Evolutionary conservation across 2,329 filamentous ascomycete species (phyloP), one percentile per base, ranked within the genome.

Genomic region (Alternaria angustiovoidea): DNA sequence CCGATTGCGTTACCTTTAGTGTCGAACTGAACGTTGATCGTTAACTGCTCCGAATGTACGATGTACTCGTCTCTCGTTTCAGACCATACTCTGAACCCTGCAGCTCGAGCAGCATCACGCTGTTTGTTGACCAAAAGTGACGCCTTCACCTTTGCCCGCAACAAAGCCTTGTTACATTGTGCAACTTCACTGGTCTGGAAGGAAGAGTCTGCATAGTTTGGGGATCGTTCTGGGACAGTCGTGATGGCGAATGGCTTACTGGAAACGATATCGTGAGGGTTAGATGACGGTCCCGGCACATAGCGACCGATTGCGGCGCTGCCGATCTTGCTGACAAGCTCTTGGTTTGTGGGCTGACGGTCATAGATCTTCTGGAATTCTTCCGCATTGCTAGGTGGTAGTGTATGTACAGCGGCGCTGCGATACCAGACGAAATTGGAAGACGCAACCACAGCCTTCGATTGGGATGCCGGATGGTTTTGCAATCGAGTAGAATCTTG

Each of bases 401-500:
- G 30, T n/a, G 64, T 71, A n/a, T 73, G 69, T 1, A 64, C 16
- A 8, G 51, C 63, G 3, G 60, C 61, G 41, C 56, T 57, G 16
- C 64, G 62, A 20, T 67, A 73, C 9, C 47, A 59, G 48, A 32
- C 41, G 22, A n/a, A 5, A 12, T 6, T 7, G 30, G 36, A 16
- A 26, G 34, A 6, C 30, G 26, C 12, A 12, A 38, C 8, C 8
- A 36, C 9, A 14, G 46, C 32, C 9, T 32, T 38, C 14, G 46
- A 26, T 18, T 16, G 14, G 9, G 11, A 4, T n/a, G 14, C 14
- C 5, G 22, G 8, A 9, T 49, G 14, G 14, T 18, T 6, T n/a
- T 22, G 34, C 5, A 20, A 26, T 30, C 22, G 20, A 36, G 46
- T 3, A 34, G n/a, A 5, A 36, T 36, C 32, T 3, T 26, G 32